A percentile compares a stretch with the other conserved stretches of the same genome.
These are phyloP conservation scores for Tranzscheliella williamsii DNA, from an alignment of 1,284 basidiomycete genomes.

Conservation along the genomic window DNA sequence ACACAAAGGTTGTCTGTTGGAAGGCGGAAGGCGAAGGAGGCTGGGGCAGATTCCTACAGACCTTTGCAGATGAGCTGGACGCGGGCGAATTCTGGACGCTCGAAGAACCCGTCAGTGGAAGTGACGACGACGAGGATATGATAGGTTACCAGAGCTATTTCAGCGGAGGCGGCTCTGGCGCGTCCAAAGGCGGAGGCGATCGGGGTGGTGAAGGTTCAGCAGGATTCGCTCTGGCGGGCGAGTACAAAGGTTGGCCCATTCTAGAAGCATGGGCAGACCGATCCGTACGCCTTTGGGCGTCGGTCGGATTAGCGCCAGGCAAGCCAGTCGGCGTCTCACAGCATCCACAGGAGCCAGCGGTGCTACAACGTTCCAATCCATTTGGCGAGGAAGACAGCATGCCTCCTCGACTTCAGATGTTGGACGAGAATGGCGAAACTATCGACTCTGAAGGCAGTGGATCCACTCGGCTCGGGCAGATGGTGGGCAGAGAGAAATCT, in stretches of 20 bases:
- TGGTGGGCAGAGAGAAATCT: constrained; percentile 11
- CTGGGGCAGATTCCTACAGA: constrained; percentile 93
- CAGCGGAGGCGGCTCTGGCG: constrained; percentile 46
- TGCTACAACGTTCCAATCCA: constrained; percentile 19
- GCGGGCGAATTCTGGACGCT: constrained; percentile 68
- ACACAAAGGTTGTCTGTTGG: constrained; percentile 88
- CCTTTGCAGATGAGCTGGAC: constrained; percentile 90
- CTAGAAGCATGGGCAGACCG: constrained; percentile 59
- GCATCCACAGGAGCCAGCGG: constrained; percentile 12
- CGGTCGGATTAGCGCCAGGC: constrained; percentile 42
- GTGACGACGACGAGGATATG: constrained; percentile 52
- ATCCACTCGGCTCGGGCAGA: constrained; percentile 3
- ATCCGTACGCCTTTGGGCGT: constrained; percentile 51
- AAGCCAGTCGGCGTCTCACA: constrained; percentile 28
- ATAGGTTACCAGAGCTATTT: constrained; percentile 59
- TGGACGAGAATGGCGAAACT: constrained; percentile 39
- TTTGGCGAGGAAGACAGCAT: constrained; percentile 11
- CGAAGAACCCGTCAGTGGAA: constrained; percentile 31
- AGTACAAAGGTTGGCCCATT: constrained; percentile 57
- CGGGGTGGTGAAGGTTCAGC: constrained; percentile 50
- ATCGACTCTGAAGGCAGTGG: constrained; percentile 31
- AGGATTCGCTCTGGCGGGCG: constrained; percentile 50
- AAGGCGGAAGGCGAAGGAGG: constrained; percentile 77
- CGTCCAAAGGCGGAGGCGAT: constrained; percentile 48
- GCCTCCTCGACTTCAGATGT: constrained; percentile 8